These are phyloP conservation scores for Malassezia sp. DNA, from an alignment of 1,284 basidiomycete genomes.

Conservation along the genomic window DNA sequence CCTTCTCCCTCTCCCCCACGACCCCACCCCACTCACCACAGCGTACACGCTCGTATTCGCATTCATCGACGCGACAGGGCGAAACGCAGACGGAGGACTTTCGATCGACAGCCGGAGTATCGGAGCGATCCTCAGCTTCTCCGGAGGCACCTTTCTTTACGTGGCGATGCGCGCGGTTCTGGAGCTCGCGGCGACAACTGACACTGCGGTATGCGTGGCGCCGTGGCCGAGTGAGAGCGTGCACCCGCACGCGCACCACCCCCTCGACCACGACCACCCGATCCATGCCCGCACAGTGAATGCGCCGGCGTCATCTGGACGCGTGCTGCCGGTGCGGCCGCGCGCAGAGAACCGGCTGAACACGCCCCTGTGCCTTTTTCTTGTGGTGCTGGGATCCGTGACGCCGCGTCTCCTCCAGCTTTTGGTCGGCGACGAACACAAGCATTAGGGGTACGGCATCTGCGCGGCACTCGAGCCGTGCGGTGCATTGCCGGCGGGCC, in stretches of 20 bases:
- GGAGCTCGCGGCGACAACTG: slow-evolving; percentile 19
- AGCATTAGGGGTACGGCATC: no score
- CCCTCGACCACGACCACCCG: slow-evolving; percentile 15
- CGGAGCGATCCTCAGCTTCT: slow-evolving; percentile 65
- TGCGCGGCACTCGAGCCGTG: no score
- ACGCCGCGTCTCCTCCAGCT: slow-evolving; percentile 12
- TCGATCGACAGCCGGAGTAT: slow-evolving; percentile 47
- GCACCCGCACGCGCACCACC: slow-evolving; percentile 10
- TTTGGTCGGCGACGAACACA: slow-evolving; percentile 6
- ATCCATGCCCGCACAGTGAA: slow-evolving; percentile 6
- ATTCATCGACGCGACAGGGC: no score
- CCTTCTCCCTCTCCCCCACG: no score
- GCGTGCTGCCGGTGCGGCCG: neutral
- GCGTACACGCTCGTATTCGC: neutral
- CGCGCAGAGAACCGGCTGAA: neutral
- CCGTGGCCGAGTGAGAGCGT: neutral
- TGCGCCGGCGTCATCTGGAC: neutral
- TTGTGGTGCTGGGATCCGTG: slow-evolving; percentile 11
- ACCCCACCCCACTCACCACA: neutral
- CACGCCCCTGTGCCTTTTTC: neutral
- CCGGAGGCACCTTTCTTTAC: slow-evolving; percentile 84
- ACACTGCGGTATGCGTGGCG: neutral
- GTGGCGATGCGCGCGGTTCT: slow-evolving; percentile 60
- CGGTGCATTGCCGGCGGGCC: no score
- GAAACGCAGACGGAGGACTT: neutral